Evolutionary conservation across 139 green algal species (phyloP).

Genomic region (Coelastrella sp.): DNA sequence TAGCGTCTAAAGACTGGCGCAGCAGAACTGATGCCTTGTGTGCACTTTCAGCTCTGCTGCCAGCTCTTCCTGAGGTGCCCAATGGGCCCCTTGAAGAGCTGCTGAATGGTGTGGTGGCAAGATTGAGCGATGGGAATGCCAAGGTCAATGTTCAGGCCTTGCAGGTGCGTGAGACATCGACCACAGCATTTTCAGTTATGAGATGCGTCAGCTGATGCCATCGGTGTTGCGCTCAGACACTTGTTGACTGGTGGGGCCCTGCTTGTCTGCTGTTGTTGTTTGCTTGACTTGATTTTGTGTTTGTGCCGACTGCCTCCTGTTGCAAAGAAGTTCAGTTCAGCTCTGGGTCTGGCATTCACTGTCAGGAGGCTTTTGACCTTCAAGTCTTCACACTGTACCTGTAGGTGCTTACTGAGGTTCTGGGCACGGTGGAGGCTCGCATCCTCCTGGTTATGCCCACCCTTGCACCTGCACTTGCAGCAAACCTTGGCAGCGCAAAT

Average conservation of each 20-base stretch:
- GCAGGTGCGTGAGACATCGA: constrained; percentile 26
- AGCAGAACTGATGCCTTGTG: constrained; percentile 60
- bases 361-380: too few species aligned
- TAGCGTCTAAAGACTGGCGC: constrained; percentile 66
- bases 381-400: background rate
- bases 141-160: constrained; percentile 66
- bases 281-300: too few species aligned
- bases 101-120: constrained; percentile 33
- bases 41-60: constrained; percentile 48
- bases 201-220: too few species aligned
- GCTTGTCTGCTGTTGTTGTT: too few species aligned
- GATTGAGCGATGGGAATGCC: constrained; percentile 69
- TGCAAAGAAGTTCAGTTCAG: too few species aligned
- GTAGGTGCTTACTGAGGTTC: constrained; percentile 44
- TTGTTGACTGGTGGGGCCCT: too few species aligned
- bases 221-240: too few species aligned
- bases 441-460: constrained; percentile 59
- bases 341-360: too few species aligned
- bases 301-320: too few species aligned
- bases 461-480: constrained; percentile 68
- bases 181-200: too few species aligned
- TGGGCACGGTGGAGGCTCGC: background rate
- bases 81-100: constrained; percentile 49
- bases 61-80: constrained; percentile 37
- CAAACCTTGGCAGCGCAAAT: constrained; percentile 64